Evolutionary conservation across 768 basidiomycete species (phyloP), one percentile per base, ranked within the genome.

Genomic region (Mycena crocata): DNA sequence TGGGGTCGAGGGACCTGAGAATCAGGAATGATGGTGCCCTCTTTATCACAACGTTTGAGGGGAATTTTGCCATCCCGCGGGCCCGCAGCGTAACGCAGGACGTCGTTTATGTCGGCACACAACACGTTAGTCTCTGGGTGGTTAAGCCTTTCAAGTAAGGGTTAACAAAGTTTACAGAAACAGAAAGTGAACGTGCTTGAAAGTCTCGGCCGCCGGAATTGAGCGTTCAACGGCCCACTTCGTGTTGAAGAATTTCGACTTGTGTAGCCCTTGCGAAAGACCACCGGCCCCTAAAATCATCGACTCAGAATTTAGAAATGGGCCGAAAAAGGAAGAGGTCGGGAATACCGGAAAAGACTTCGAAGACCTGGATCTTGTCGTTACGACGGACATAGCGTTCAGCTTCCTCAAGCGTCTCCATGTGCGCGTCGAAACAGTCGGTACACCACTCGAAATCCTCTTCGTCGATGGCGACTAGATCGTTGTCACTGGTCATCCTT

Each of bases 201-300:
- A 91, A 2, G 91, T 91, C 55, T 79, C 79, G 3, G 91, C 90
- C 34, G 92, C 91, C 59, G 89, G 81, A 19, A 86, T 83, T 0
- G 84, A 86, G 68, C 84, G 87, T 73, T 93, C 92, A 0, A 93
- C 82, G 0, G 91, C 92, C 83, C 90, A 92, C 69, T 80, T 83
- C 1, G 90, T 90, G 21, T 90, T 80, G 9, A 93, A 86, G 74
- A 85, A 87, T 0, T 84, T 83, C 8, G 90, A 88, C 68, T 88
- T 72, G 51, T 87, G 83, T 62, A 93, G 78, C 1, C 93, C 92
- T 37, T 87, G 85, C 4, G 90, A 89, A 8, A 94, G 82, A 3
- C 92, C 92, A 55, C 92, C 92, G 39, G 91, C 92, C 74, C 92
- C 91, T 93, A 44, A 45, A 28, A 49, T 34, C 28, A 23, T 23